These are phyloP conservation scores for Neoarthrinium moseri DNA, from an alignment of 2,329 filamentous ascomycete species.

Conservation along the genomic window DNA sequence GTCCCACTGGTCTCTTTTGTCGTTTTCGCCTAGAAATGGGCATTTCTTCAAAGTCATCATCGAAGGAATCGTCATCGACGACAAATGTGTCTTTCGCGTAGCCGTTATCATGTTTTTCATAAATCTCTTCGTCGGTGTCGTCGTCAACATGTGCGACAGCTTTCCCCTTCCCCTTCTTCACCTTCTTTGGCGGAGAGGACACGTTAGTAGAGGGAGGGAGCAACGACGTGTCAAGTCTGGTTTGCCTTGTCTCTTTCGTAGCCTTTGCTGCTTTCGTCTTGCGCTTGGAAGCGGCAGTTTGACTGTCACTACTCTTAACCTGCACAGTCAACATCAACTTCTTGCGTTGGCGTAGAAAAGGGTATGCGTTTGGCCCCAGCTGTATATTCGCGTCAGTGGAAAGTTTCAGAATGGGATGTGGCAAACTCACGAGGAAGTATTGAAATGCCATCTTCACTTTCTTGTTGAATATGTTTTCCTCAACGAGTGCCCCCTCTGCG, in stretches of 20 bases:
- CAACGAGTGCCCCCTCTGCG: slow-evolving; percentile 69
- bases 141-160: slow-evolving; percentile 33
- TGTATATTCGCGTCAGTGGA: slow-evolving; percentile 10
- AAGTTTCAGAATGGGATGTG: background rate
- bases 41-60: slow-evolving; percentile 46
- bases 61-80: slow-evolving; percentile 34
- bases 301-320: slow-evolving; percentile 33
- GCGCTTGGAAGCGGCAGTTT: slow-evolving; percentile 21
- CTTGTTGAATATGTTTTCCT: slow-evolving; percentile 65
- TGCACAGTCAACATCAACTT: slow-evolving; percentile 41
- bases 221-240: slow-evolving; percentile 15
- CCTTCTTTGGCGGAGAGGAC: slow-evolving; percentile 47
- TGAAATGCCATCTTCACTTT: slow-evolving; percentile 67
- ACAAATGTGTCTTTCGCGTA: slow-evolving; percentile 43
- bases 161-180: slow-evolving; percentile 28
- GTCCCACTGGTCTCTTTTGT: slow-evolving; percentile 43
- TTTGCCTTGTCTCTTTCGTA: slow-evolving; percentile 35
- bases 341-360: slow-evolving; percentile 43
- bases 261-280: slow-evolving; percentile 32
- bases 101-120: slow-evolving; percentile 34
- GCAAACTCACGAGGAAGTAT: slow-evolving; percentile 64
- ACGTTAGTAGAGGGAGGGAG: slow-evolving; percentile 45
- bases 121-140: slow-evolving; percentile 35
- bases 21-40: slow-evolving; percentile 32
- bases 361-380: slow-evolving; percentile 39